Percentiles rank a stretch among this genome's conserved stretches.
These are phyloP conservation scores for Ceratocystis eucalypticola DNA, from an alignment of 2,329 filamentous ascomycete species.

Conservation along the genomic window DNA sequence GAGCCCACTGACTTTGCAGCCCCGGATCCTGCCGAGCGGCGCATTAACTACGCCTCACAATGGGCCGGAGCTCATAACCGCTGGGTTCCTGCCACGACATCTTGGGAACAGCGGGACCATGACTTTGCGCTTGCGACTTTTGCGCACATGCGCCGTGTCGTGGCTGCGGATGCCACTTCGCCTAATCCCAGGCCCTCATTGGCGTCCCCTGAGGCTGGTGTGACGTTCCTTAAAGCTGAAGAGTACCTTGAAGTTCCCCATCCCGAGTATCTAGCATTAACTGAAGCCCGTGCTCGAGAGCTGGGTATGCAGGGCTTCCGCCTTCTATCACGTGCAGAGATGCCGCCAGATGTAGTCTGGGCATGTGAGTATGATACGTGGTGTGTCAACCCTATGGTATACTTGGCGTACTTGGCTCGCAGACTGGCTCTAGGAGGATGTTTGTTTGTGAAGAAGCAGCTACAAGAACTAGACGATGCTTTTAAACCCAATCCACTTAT, in stretches of 20 bases:
- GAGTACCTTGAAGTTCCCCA: slow-evolving; percentile 36
- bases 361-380: slow-evolving; percentile 41
- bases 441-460: slow-evolving; percentile 28
- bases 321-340: slow-evolving; percentile 27
- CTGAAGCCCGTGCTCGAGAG: slow-evolving; percentile 24
- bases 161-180: slow-evolving; percentile 24
- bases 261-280: slow-evolving; percentile 30
- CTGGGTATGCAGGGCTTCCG: slow-evolving; percentile 30
- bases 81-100: slow-evolving; percentile 30
- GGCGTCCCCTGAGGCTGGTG: slow-evolving; percentile 28
- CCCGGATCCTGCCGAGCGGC: slow-evolving; percentile 22
- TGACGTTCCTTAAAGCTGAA: slow-evolving; percentile 36
- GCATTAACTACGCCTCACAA: slow-evolving; percentile 42
- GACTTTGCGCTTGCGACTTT: slow-evolving; percentile 32
- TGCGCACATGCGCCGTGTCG: slow-evolving; percentile 28
- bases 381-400: slow-evolving; percentile 42
- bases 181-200: too few species aligned
- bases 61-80: slow-evolving; percentile 46
- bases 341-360: slow-evolving; percentile 32
- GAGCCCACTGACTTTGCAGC: slow-evolving; percentile 34
- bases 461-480: slow-evolving; percentile 29
- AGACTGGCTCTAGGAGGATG: slow-evolving; percentile 20
- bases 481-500: slow-evolving; percentile 26
- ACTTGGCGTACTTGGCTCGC: slow-evolving; percentile 36
- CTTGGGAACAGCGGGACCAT: slow-evolving; percentile 31